A percentile compares a stretch with the other conserved stretches of the same genome.
Conservation (phyloP, 345 rosid genomes). For the Aethionema arabicum region DNA sequence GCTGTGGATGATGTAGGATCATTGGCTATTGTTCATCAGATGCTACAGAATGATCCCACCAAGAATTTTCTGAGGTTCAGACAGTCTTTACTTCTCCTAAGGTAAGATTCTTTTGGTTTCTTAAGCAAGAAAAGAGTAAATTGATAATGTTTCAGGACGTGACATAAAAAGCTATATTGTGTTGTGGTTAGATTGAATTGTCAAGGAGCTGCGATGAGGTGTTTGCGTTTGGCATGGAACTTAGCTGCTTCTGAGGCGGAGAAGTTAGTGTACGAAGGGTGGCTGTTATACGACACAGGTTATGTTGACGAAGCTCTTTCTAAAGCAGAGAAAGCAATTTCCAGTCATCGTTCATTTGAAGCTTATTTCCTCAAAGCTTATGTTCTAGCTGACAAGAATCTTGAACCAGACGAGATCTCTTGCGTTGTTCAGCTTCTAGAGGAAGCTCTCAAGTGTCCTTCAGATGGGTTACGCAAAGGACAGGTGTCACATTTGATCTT, state of each 20-base stretch:
- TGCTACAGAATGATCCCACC: conserved; percentile 74
- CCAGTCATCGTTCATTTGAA: conserved; percentile 77
- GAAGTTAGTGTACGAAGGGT: conserved; percentile 85
- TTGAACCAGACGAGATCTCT: conserved; percentile 61
- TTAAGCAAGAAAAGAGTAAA: not conserved
- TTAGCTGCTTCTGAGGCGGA: conserved; percentile 63
- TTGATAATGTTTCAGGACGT: conserved; percentile 5
- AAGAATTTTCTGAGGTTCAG: conserved; percentile 79
- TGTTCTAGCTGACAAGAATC: conserved; percentile 67
- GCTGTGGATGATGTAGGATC: conserved; percentile 93
- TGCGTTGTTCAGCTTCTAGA: conserved; percentile 69
- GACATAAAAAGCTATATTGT: conserved; percentile 25
- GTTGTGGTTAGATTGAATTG: conserved; percentile 63
- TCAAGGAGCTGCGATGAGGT: conserved; percentile 88
- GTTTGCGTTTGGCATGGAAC: conserved; percentile 74
- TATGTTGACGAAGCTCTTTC: conserved; percentile 74
- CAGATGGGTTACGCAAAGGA: conserved; percentile 95
- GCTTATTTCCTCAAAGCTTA: conserved; percentile 93
- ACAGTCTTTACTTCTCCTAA: conserved; percentile 83
- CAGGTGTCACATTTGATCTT: conserved; percentile 47
- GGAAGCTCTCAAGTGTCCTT: conserved; percentile 94
- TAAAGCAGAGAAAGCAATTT: conserved; percentile 75
- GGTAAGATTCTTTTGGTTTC: conserved; percentile 44
- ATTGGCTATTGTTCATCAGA: conserved; percentile 80
- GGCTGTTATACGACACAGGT: conserved; percentile 89